Base-by-base conservation (phyloP, 2,329 filamentous ascomycete genomes). In the Leptographium wingfieldii region DNA sequence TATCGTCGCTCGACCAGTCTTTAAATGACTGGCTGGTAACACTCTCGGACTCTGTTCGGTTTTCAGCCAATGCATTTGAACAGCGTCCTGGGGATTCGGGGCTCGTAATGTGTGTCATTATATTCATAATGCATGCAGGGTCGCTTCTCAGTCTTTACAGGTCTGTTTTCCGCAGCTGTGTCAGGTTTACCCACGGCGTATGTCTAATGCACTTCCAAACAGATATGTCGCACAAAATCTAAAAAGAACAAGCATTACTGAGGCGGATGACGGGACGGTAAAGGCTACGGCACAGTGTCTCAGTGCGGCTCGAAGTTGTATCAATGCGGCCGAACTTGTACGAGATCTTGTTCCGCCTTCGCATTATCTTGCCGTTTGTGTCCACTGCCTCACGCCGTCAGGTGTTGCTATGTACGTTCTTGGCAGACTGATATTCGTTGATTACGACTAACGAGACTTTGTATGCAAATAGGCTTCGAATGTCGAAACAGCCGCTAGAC, bases 41-140 rank as follows among this genome's bases (percentile, higher is more conserved):
- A 9, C 57, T 68, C 9, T 65, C 68, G 10, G 65, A 68, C 46
- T 60, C 64, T 4, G 66, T 69, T 16, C 66, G 67, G 2, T 68
- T 69, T 48, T 69, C 68, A 1, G 66, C 65, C 25, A 65, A 65
- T 46, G 59, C 49, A 3, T n/a, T 60, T 16, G 60, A 61, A 10
- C 58, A 54, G 33, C 51, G 51, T 6, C 31, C 53, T 12, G 63
- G 63, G 1, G 61, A 63, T 5, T 60, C 64, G 7, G 60, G 65
- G n/a, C 62, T 69, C 31, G 64, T 66, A 19, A 68, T 69, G 66
- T 66, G 68, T 59, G 66, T 68, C 3, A 67, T 69, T 16, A 62
- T 67, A 22, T 69, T 68, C 55, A 67, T 69, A 10, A 52, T 68
- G 14, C 68, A 68, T 59, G 65, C 67, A 2, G 68, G 68, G 1